Conservation (phyloP, 2,329 filamentous ascomycete genomes). For the Aspergillus sojae region DNA sequence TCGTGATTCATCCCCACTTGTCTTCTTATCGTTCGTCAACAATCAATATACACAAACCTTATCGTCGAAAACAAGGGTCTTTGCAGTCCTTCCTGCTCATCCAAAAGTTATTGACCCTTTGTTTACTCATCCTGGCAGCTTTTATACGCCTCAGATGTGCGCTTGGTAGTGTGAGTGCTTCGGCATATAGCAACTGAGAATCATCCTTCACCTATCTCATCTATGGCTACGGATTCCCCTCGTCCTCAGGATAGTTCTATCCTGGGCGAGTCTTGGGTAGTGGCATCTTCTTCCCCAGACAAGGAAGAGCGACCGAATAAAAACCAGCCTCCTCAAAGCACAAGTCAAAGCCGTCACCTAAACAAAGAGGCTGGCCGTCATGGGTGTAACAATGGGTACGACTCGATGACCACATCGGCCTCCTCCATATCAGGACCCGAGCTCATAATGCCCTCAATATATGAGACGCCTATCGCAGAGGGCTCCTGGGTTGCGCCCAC, state of each 20-base stretch:
- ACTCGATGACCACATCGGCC: conserved; percentile 28
- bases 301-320: conserved; percentile 10
- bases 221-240: conserved; percentile 12
- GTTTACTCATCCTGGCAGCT: background rate
- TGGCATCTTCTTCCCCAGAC: conserved; percentile 28
- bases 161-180: background rate
- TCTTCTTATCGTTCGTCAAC: conserved; percentile 9
- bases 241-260: conserved; percentile 18
- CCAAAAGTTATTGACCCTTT: background rate
- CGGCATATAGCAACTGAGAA: background rate
- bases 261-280: conserved; percentile 43
- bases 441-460: conserved; percentile 45
- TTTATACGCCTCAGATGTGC: background rate
- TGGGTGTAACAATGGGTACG: conserved; percentile 18
- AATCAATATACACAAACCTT: conserved; percentile 10
- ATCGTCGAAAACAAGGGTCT: background rate
- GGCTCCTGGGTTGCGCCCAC: conserved; percentile 37
- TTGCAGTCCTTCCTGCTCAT: background rate
- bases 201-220: background rate
- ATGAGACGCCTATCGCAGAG: conserved; percentile 36
- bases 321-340: background rate
- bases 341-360: conserved; percentile 13
- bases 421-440: conserved; percentile 40
- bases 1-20: conserved; percentile 22
- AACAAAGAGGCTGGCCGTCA: conserved; percentile 11